Percentiles rank a stretch among this genome's conserved stretches.
Conservation (phyloP, 306 rosid genomes). For the Medicago lupulina region DNA sequence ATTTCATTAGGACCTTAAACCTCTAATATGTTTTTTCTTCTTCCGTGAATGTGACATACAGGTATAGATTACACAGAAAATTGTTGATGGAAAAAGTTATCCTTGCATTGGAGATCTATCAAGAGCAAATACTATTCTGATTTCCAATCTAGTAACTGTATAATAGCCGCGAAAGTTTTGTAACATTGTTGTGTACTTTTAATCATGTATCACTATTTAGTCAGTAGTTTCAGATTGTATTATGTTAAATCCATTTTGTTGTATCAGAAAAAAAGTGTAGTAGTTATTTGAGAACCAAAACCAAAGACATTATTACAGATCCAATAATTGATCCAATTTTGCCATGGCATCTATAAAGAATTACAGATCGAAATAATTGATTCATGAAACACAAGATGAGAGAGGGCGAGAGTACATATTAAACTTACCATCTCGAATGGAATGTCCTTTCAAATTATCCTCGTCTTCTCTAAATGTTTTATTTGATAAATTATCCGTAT, state of each 20-base stretch:
- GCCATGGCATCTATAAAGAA: no score
- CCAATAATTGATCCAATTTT: no score
- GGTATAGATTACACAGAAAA: constrained; percentile 86
- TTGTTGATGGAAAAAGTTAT: constrained; percentile 72
- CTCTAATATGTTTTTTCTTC: constrained; percentile 12
- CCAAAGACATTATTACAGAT: not conserved
- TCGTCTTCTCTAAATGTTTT: no score
- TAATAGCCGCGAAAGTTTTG: constrained; percentile 46
- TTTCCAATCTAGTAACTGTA: constrained; percentile 27
- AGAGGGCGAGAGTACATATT: no score
- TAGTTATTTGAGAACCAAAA: not conserved
- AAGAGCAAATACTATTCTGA: constrained; percentile 71
- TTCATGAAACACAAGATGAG: no score
- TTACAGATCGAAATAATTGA: no score
- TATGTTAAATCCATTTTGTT: not conserved
- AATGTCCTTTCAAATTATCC: no score
- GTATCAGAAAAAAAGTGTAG: constrained; percentile 6
- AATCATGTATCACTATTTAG: constrained; percentile 20
- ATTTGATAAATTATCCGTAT: no score
- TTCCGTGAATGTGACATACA: constrained; percentile 51
- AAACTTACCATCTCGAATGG: no score
- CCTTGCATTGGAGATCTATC: constrained; percentile 79
- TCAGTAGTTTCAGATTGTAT: not conserved
- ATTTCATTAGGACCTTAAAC: constrained; percentile 22
- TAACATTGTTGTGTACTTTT: not conserved